These are phyloP conservation scores for Porphyra umbilicalis DNA, from an alignment of 31 red algal species.

Conservation along the genomic window DNA sequence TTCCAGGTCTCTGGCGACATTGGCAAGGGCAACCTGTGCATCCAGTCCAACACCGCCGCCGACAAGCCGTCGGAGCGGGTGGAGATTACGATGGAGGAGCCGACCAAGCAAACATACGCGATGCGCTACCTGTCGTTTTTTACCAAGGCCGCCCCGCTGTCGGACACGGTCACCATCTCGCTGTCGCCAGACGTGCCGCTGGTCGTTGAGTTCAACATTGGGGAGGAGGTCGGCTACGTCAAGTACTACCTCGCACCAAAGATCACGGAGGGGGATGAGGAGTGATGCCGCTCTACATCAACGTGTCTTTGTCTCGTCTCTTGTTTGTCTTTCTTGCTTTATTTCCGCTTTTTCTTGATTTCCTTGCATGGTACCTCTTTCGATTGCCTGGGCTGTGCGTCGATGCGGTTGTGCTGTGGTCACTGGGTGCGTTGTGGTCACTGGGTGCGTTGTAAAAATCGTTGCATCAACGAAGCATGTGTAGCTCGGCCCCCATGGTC, in stretches of 20 bases:
- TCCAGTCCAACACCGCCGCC: conserved; percentile 58
- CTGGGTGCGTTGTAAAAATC: too few relatives aligned
- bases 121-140: conserved; percentile 78
- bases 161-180: conserved; percentile 69
- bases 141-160: conserved; percentile 89
- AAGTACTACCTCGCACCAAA: conserved; percentile 94
- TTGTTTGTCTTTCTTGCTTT: too few relatives aligned
- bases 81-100: conserved; percentile 84
- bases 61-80: conserved; percentile 60
- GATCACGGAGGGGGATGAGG: conserved; percentile 55
- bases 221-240: conserved; percentile 75
- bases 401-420: too few relatives aligned
- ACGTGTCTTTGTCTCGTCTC: too few relatives aligned
- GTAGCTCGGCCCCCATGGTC: too few relatives aligned
- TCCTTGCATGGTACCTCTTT: too few relatives aligned
- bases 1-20: conserved; percentile 90
- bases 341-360: too few relatives aligned
- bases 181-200: conserved; percentile 71
- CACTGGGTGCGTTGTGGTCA: too few relatives aligned
- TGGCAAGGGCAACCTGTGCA: conserved; percentile 64
- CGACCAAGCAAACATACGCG: conserved; percentile 85
- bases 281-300: too few relatives aligned
- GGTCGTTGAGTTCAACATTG: conserved; percentile 73
- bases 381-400: too few relatives aligned
- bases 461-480: too few relatives aligned